Conservation (phyloP, 176 grass and related monocot genomes). For the Oryza coarctata region DNA sequence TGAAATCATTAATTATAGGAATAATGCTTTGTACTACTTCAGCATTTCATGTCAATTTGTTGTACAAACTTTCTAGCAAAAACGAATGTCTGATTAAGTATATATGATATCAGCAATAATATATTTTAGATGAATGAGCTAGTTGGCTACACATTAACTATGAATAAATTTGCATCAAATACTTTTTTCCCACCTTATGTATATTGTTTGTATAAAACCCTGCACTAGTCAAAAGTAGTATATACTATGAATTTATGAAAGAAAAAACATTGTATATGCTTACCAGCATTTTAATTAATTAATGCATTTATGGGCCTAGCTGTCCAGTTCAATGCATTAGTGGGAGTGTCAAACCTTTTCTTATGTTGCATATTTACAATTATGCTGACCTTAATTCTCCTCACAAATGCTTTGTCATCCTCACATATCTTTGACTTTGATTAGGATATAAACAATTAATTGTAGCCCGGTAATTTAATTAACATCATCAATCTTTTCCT, state of each 20-base stretch:
- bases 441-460: background rate
- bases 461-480: background rate
- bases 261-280: background rate
- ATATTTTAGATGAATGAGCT: conserved; percentile 7
- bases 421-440: conserved; percentile 4
- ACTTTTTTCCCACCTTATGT: background rate
- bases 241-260: background rate
- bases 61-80: background rate
- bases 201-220: background rate
- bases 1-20: background rate
- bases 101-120: background rate
- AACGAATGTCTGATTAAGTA: background rate
- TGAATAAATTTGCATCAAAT: background rate
- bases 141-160: background rate
- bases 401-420: background rate
- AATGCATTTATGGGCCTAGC: background rate
- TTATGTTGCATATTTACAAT: background rate
- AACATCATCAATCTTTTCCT: background rate
- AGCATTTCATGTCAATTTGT: background rate
- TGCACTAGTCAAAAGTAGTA: background rate
- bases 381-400: background rate
- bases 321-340: background rate
- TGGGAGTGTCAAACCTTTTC: background rate
- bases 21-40: conserved; percentile 5
- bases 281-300: background rate